phyloP scores from a whole-genome alignment of 2,329 filamentous ascomycete genomes.

The Parastagonospora nodorum region DNA sequence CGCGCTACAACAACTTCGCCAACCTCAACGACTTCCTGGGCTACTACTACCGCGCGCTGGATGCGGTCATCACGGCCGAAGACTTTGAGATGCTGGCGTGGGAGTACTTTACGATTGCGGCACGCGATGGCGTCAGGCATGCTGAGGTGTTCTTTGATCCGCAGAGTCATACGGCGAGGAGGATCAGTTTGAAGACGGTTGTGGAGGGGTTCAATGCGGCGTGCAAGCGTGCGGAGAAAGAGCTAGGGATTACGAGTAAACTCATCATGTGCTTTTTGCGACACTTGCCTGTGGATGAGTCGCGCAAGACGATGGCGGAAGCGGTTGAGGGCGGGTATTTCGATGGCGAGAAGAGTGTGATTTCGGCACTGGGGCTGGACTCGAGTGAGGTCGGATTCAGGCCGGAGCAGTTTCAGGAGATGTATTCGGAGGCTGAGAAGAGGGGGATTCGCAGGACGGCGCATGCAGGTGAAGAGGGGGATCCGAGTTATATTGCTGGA shows the following conservation, averaged over 20 bases:
- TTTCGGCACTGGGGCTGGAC: conserved; percentile 70
- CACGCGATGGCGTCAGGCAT: conserved; percentile 69
- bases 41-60: conserved; percentile 80
- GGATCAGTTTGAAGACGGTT: conserved; percentile 67
- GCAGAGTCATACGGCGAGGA: conserved; percentile 71
- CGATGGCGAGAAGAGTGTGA: conserved; percentile 55
- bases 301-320: conserved; percentile 47
- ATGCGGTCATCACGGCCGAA: conserved; percentile 65
- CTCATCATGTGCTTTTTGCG: conserved; percentile 75
- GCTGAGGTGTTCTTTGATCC: conserved; percentile 83
- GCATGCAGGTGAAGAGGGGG: conserved; percentile 78
- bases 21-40: conserved; percentile 77
- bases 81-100: conserved; percentile 77
- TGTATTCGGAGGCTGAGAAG: conserved; percentile 62
- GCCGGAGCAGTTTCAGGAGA: conserved; percentile 61
- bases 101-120: conserved; percentile 70
- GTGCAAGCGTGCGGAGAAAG: conserved; percentile 62
- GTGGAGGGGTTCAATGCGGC: conserved; percentile 67
- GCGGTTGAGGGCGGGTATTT: conserved; percentile 51
- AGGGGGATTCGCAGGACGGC: conserved; percentile 68
- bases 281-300: conserved; percentile 66
- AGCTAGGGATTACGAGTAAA: conserved; percentile 68
- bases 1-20: conserved; percentile 69
- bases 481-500: conserved; percentile 66
- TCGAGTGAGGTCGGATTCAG: conserved; percentile 59